Percentiles rank a stretch among this genome's conserved stretches.
Conservation (phyloP, 805 yeast genomes). For the Cyberlindnera xylosilytica region DNA sequence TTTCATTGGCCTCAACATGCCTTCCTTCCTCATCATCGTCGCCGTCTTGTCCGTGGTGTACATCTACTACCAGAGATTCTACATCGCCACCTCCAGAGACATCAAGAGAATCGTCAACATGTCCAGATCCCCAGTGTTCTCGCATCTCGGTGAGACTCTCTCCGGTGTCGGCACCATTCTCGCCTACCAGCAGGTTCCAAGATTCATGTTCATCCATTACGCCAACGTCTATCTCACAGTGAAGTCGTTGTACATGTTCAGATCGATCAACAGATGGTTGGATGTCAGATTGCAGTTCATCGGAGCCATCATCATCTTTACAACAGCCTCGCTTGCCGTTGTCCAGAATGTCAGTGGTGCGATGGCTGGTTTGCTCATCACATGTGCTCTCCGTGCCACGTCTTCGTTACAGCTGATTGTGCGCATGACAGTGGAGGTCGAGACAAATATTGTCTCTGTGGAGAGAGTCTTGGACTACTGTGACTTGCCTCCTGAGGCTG, state of each 20-base stretch:
- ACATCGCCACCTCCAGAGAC: slow-evolving; percentile 74
- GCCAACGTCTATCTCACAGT: slow-evolving; percentile 60
- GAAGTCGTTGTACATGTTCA: slow-evolving; percentile 94
- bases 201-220: slow-evolving; percentile 64
- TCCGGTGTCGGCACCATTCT: slow-evolving; percentile 73
- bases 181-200: slow-evolving; percentile 62
- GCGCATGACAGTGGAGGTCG: slow-evolving; percentile 98
- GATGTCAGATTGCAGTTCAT: slow-evolving; percentile 90
- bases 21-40: slow-evolving; percentile 74
- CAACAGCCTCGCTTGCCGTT: slow-evolving; percentile 81
- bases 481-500: slow-evolving; percentile 79
- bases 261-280: slow-evolving; percentile 89
- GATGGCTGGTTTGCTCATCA: slow-evolving; percentile 87
- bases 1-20: slow-evolving; percentile 83
- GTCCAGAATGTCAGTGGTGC: slow-evolving; percentile 79
- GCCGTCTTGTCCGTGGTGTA: slow-evolving; percentile 65
- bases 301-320: slow-evolving; percentile 84
- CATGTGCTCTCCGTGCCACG: slow-evolving; percentile 90
- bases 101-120: slow-evolving; percentile 79
- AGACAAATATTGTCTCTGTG: slow-evolving; percentile 93
- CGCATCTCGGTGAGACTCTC: slow-evolving; percentile 83
- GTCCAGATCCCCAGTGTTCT: slow-evolving; percentile 75
- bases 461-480: slow-evolving; percentile 92
- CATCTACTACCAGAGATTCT: slow-evolving; percentile 71
- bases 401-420: slow-evolving; percentile 96